Evolutionary conservation across 805 yeast genomes (phyloP).

Genomic region (Myxozyma sirexii): DNA sequence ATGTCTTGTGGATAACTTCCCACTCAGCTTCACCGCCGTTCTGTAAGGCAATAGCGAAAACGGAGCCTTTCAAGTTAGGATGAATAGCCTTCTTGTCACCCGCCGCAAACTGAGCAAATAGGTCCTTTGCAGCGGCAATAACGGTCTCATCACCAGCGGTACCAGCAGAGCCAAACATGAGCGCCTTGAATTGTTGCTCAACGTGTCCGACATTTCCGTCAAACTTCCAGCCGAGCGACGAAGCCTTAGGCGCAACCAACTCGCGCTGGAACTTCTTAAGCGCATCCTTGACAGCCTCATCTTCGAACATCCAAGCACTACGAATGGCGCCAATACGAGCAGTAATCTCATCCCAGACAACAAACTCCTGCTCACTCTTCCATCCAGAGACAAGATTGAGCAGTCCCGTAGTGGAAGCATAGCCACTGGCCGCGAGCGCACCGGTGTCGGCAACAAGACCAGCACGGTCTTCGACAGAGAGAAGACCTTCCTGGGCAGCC

Average conservation of each 20-base stretch:
- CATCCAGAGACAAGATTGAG: slow-evolving; percentile 55
- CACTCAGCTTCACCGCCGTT: slow-evolving; percentile 64
- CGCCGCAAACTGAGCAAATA: slow-evolving; percentile 56
- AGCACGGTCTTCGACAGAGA: slow-evolving; percentile 62
- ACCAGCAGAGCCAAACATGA: slow-evolving; percentile 49
- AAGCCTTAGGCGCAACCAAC: slow-evolving; percentile 58
- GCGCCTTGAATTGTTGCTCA: slow-evolving; percentile 68
- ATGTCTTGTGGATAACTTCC: slow-evolving; percentile 62
- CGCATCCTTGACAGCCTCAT: slow-evolving; percentile 46
- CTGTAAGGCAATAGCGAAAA: slow-evolving; percentile 68
- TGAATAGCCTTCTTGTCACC: slow-evolving; percentile 73
- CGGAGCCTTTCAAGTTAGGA: slow-evolving; percentile 69
- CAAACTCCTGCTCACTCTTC: slow-evolving; percentile 54
- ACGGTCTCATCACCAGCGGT: slow-evolving; percentile 42
- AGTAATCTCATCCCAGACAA: slow-evolving; percentile 58
- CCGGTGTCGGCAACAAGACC: slow-evolving; percentile 66
- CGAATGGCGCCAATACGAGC: slow-evolving; percentile 48
- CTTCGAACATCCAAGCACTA: slow-evolving; percentile 55
- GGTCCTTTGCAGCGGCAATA: slow-evolving; percentile 41
- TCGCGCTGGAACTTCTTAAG: slow-evolving; percentile 53
- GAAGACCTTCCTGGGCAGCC: slow-evolving; percentile 55
- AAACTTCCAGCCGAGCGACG: slow-evolving; percentile 67
- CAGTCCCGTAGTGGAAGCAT: slow-evolving; percentile 52
- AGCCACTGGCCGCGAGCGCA: slow-evolving; percentile 58
- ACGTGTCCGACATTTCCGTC: slow-evolving; percentile 56